These are phyloP conservation scores for Anacardium occidentale DNA, from an alignment of 345 rosid species.

Conservation along the genomic window DNA sequence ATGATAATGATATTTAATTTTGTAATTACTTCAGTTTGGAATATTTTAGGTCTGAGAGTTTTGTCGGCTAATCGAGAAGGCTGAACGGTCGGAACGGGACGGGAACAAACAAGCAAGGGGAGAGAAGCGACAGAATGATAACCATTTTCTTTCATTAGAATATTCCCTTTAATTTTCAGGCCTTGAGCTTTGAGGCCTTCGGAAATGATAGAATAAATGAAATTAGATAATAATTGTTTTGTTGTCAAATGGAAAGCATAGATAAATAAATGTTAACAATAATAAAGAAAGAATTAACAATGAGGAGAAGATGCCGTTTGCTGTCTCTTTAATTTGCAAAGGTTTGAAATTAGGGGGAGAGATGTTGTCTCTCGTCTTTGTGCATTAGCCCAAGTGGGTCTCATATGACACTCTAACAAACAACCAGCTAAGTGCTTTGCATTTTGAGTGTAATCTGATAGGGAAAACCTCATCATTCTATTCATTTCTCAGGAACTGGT, in stretches of 20 bases:
- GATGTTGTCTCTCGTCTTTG: neutral
- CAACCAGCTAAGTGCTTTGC: slow-evolving; percentile 11
- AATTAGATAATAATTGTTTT: too few species aligned
- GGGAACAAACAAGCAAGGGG: neutral
- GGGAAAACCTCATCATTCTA: neutral
- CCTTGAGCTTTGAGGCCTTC: too few species aligned
- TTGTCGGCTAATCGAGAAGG: slow-evolving; percentile 31
- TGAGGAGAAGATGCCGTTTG: slow-evolving; percentile 11
- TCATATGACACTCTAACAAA: slow-evolving; percentile 22
- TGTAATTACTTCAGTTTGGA: neutral
- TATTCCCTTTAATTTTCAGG: neutral
- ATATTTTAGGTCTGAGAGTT: slow-evolving; percentile 23
- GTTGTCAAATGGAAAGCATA: neutral
- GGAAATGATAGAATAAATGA: too few species aligned
- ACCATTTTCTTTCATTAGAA: neutral
- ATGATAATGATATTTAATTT: neutral
- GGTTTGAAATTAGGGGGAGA: neutral
- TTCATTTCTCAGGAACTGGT: too few species aligned
- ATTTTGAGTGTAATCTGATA: neutral
- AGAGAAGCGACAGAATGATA: slow-evolving; percentile 20
- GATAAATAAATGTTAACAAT: neutral
- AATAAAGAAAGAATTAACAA: neutral
- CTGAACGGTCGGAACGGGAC: slow-evolving; percentile 31
- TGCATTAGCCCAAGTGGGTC: slow-evolving; percentile 12
- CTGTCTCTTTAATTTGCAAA: slow-evolving; percentile 25